A percentile compares a stretch with the other conserved stretches of the same genome.
phyloP scores from a whole-genome alignment of 768 basidiomycete genomes.

The Rhodotorula sphaerocarpa region DNA sequence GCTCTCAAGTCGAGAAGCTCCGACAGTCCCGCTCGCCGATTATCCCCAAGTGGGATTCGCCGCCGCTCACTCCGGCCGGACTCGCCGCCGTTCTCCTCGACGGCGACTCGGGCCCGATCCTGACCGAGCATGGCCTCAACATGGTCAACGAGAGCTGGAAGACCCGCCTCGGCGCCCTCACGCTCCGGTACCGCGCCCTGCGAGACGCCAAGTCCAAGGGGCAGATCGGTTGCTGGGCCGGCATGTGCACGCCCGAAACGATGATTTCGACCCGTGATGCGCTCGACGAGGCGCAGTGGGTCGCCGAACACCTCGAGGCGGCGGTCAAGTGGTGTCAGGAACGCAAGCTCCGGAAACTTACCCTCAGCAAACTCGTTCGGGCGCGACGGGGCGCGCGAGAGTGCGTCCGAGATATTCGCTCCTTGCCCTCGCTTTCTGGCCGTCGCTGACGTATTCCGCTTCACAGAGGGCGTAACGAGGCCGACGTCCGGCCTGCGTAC shows the following conservation, averaged over 20 bases:
- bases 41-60: not conserved
- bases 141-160: not conserved
- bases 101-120: not conserved
- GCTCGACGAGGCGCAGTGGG: slow-evolving; percentile 25
- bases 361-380: not conserved
- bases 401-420: not conserved
- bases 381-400: not conserved
- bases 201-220: not conserved
- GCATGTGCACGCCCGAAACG: not conserved
- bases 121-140: slow-evolving; percentile 2
- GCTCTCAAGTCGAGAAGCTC: not conserved
- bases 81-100: too few species aligned
- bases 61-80: not conserved
- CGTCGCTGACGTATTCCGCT: not conserved
- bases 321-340: slow-evolving; percentile 16
- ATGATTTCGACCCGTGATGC: not conserved
- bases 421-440: not conserved
- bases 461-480: not conserved
- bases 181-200: not conserved
- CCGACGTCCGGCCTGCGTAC: slow-evolving; percentile 10
- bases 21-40: not conserved
- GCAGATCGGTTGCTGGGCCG: slow-evolving; percentile 19
- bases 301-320: slow-evolving; percentile 2
- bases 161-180: not conserved
- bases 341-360: not conserved